Base-by-base conservation (phyloP, 192 early-diverging fungal species). In the Linnemannia exigua region DNA sequence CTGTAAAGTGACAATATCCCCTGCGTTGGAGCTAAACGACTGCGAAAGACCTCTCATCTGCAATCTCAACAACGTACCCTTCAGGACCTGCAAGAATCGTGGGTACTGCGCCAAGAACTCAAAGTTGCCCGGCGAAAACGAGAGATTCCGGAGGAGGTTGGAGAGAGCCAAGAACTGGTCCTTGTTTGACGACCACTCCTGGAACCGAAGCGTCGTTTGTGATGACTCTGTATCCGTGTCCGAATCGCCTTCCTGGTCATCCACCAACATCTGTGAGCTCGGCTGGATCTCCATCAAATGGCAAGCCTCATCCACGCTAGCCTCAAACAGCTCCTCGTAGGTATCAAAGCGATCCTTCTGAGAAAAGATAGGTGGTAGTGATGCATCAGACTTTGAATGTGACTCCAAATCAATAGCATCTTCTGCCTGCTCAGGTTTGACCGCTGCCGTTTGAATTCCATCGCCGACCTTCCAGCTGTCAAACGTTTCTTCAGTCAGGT, bases 101-200 rank as follows among this genome's bases (percentile, higher is more conserved):
- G 79, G 80, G 72, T 92, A 89, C 17, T 81, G 81, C 11, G 90
- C 89, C 22, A 91, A 68, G 68, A 87, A 91, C 70, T 89, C 84
- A 12, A 87, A 80, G 63, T 93, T 93, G 6, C 87, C 84, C 8
- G 78, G 71, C 73, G 89, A 87, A 70, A 93, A 93, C 2, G 92
- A 91, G 19, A 93, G 80, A 63, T 93, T 93, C 7, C 92, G 88
- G 12, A 93, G 76, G 31, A 91, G 79, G 70, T 93, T 91, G 44
- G 88, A 84, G 15, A 90, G 63, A 48, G 91, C 91, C 61, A 90
- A 70, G 70, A 91, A 93, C 69, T 89, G 88, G 48, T 93, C 92
- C 51, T 72, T 92, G 61, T 47, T 79, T n/a, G 67, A 76, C 25
- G 70, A 50, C 82, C 74, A 81, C 70, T 70, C 82, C 16, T 74